Percentiles rank a stretch among this genome's conserved stretches.
These are phyloP conservation scores for Boletus calvinii DNA, from an alignment of 1,284 basidiomycete species.

Conservation along the genomic window DNA sequence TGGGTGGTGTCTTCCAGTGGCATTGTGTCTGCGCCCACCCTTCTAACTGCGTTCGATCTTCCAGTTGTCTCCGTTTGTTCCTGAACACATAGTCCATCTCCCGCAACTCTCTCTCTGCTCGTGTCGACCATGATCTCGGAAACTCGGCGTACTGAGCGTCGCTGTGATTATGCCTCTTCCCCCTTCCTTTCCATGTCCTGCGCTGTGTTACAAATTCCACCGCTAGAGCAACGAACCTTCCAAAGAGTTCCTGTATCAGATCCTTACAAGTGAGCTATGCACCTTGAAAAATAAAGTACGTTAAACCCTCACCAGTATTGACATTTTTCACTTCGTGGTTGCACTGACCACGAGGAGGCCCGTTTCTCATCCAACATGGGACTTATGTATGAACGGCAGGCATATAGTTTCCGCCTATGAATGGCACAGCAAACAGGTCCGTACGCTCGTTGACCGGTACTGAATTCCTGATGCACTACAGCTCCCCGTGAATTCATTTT, in stretches of 20 bases:
- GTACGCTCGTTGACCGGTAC: conserved; percentile 21
- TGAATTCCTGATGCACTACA: conserved; percentile 6
- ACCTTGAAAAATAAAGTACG: conserved; percentile 6
- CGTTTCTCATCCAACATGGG: conserved; percentile 12
- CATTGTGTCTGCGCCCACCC: conserved; percentile 2
- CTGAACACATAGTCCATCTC: conserved; percentile 28
- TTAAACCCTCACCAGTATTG: conserved; percentile 30
- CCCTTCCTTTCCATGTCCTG: conserved; percentile 20
- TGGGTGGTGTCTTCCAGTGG: conserved; percentile 16
- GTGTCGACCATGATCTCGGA: conserved; percentile 28
- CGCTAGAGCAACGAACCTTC: conserved; percentile 25
- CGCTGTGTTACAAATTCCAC: conserved; percentile 25
- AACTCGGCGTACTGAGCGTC: conserved; percentile 24
- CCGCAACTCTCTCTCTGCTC: conserved; percentile 27
- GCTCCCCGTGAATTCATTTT: conserved; percentile 18
- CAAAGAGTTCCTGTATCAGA: conserved; percentile 24
- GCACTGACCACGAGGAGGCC: conserved; percentile 28
- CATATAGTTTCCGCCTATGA: conserved; percentile 12
- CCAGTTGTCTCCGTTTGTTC: conserved; percentile 13
- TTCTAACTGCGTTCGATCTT: conserved; percentile 10
- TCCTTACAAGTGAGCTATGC: conserved; percentile 17
- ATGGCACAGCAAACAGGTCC: conserved; percentile 23
- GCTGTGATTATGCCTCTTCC: conserved; percentile 7
- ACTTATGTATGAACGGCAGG: conserved; percentile 28
- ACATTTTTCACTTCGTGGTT: conserved; percentile 27